Evolutionary conservation across 352 stramenopile species (phyloP).

Genomic region (Phytopythium oedochilum): DNA sequence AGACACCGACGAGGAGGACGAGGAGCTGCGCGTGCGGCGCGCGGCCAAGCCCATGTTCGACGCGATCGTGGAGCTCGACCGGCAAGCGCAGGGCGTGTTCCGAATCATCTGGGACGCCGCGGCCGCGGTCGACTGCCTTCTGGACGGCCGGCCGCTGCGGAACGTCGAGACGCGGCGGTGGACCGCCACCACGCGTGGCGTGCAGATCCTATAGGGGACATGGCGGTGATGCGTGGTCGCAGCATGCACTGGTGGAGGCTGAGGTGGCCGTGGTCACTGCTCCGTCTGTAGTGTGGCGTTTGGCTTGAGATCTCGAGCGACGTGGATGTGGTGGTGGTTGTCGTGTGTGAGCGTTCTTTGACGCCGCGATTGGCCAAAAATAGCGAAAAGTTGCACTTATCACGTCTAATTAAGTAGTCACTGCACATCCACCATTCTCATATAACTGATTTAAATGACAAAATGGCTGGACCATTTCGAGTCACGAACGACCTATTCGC

Average conservation of each 20-base stretch:
- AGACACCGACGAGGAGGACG: conserved; percentile 35
- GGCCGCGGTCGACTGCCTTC: conserved; percentile 64
- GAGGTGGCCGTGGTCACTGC: neutral
- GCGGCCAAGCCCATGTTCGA: neutral
- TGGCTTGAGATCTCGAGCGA: neutral
- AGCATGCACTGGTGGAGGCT: too few species aligned
- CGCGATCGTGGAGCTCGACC: conserved; percentile 5
- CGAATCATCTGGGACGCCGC: conserved; percentile 62
- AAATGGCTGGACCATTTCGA: neutral
- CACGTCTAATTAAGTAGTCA: neutral
- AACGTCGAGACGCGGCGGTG: conserved; percentile 32
- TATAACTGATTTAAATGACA: neutral
- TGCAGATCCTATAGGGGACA: conserved; percentile 25
- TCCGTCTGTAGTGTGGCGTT: neutral
- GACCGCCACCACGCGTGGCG: conserved; percentile 17
- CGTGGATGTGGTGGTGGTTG: neutral
- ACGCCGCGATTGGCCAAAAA: neutral
- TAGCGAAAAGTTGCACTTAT: neutral
- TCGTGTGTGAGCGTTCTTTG: neutral
- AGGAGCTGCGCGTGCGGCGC: conserved; percentile 3
- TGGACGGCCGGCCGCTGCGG: conserved; percentile 29
- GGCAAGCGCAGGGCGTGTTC: conserved; percentile 46
- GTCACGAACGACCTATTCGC: too few species aligned
- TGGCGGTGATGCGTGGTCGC: too few species aligned
- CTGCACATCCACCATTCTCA: neutral